phyloP scores from a whole-genome alignment of 2,329 filamentous ascomycete genomes.

The Endoconidiophora laricicola region DNA sequence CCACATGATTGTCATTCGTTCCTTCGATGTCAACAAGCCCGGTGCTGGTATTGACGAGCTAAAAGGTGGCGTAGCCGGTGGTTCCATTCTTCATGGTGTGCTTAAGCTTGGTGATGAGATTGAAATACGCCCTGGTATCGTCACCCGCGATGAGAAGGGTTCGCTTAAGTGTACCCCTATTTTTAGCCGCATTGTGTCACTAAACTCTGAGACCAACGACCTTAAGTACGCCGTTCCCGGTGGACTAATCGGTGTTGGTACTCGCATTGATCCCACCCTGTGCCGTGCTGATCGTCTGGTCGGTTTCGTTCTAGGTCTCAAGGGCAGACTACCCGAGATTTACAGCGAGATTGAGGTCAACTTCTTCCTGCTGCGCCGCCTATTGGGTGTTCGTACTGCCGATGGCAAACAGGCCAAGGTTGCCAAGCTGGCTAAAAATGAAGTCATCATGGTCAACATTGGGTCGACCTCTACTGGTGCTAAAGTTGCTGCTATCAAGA shows the following conservation, averaged over 20 bases:
- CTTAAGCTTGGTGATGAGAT: constrained; percentile 96
- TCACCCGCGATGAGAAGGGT: constrained; percentile 84
- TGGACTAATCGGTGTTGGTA: constrained; percentile 95
- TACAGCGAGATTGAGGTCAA: constrained; percentile 98
- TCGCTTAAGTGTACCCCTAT: constrained; percentile 94
- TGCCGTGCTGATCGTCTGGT: constrained; percentile 98
- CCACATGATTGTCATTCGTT: constrained; percentile 98
- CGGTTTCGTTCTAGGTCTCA: constrained; percentile 90
- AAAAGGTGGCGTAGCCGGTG: constrained; percentile 96
- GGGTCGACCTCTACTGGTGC: constrained; percentile 93
- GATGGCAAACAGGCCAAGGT: constrained; percentile 99
- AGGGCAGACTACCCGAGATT: constrained; percentile 84
- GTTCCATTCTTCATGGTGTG: constrained; percentile 89
- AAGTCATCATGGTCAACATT: constrained; percentile 99
- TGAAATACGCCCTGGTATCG: constrained; percentile 96
- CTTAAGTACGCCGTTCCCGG: constrained; percentile 96
- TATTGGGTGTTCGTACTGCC: constrained; percentile 92
- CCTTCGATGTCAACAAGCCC: constrained; percentile 99
- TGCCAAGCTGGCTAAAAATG: constrained; percentile 93
- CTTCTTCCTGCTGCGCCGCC: constrained; percentile 89
- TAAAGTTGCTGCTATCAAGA: constrained; percentile 93
- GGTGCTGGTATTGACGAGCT: constrained; percentile 97
- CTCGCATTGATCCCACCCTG: constrained; percentile 88
- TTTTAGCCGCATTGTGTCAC: constrained; percentile 82
- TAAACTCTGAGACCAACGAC: constrained; percentile 96